Evolutionary conservation across 805 yeast genomes (phyloP).

Genomic region (Candida odintsovae): DNA sequence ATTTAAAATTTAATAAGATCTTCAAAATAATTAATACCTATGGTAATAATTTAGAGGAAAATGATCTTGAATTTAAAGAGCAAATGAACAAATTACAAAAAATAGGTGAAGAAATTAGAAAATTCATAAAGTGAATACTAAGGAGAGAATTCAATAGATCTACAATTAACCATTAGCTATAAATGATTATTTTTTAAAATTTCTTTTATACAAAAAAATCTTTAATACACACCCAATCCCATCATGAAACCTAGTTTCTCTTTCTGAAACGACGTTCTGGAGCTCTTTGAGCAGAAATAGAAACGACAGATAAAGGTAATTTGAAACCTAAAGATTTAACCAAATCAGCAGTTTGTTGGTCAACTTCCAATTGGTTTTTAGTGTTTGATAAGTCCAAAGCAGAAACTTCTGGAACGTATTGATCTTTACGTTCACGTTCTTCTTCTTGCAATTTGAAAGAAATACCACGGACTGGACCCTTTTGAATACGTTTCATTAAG

Average conservation of each 20-base stretch:
- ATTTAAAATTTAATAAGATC: constrained; percentile 32
- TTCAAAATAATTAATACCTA: constrained; percentile 32
- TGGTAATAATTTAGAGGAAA: constrained; percentile 27
- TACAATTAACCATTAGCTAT: background rate
- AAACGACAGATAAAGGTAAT: constrained; percentile 78
- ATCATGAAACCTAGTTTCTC: constrained; percentile 54
- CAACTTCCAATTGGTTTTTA: constrained; percentile 95
- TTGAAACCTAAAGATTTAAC: constrained; percentile 91
- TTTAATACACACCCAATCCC: background rate
- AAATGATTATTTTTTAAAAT: background rate
- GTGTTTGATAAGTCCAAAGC: constrained; percentile 97
- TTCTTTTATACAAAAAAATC: constrained; percentile 16
- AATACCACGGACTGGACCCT: constrained; percentile 99
- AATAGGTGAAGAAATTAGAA: constrained; percentile 36
- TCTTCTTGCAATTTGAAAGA: constrained; percentile 99
- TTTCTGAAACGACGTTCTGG: constrained; percentile 86
- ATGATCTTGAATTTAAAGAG: constrained; percentile 27
- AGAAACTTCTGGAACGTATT: constrained; percentile 99
- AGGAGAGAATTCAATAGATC: background rate
- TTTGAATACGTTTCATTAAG: constrained; percentile 99
- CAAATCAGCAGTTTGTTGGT: constrained; percentile 92
- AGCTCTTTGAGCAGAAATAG: constrained; percentile 85
- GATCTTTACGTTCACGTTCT: constrained; percentile 99
- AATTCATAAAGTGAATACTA: constrained; percentile 26
- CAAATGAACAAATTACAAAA: constrained; percentile 32